A percentile compares a stretch with the other conserved stretches of the same genome.
phyloP scores from a whole-genome alignment of 805 yeast genomes.

The Komagataella ulmi region DNA sequence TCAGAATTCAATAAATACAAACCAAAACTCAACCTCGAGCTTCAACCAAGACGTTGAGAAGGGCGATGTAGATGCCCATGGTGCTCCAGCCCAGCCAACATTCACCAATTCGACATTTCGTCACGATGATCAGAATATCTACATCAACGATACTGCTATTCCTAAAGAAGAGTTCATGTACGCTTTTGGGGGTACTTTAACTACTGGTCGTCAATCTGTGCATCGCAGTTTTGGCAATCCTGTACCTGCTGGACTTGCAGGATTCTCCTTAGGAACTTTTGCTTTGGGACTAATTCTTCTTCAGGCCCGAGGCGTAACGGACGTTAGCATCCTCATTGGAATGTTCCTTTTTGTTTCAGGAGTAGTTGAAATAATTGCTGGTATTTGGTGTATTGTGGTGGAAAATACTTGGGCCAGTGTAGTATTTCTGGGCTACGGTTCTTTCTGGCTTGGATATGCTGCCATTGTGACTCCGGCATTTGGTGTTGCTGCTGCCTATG shows the following conservation, averaged over 20 bases:
- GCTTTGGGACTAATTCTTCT: constrained; percentile 31
- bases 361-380: constrained; percentile 32
- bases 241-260: constrained; percentile 39
- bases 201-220: constrained; percentile 22
- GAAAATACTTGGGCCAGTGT: constrained; percentile 47
- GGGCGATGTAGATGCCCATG: neutral
- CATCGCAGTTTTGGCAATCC: constrained; percentile 28
- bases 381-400: constrained; percentile 33
- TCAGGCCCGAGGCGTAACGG: constrained; percentile 29
- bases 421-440: constrained; percentile 38
- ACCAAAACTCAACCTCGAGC: neutral
- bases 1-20: neutral
- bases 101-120: constrained; percentile 12
- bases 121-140: constrained; percentile 27
- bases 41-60: neutral
- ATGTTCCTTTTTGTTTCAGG: constrained; percentile 38
- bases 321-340: constrained; percentile 29
- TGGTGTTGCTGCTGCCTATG: constrained; percentile 22
- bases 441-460: constrained; percentile 39
- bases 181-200: constrained; percentile 51
- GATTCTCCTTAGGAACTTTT: constrained; percentile 32
- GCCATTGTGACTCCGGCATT: constrained; percentile 26
- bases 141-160: constrained; percentile 27
- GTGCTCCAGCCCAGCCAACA: neutral
- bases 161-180: constrained; percentile 40